A percentile compares a stretch with the other conserved stretches of the same genome.
Conservation (phyloP, 768 basidiomycete species). For the Tulasnella sp. region DNA sequence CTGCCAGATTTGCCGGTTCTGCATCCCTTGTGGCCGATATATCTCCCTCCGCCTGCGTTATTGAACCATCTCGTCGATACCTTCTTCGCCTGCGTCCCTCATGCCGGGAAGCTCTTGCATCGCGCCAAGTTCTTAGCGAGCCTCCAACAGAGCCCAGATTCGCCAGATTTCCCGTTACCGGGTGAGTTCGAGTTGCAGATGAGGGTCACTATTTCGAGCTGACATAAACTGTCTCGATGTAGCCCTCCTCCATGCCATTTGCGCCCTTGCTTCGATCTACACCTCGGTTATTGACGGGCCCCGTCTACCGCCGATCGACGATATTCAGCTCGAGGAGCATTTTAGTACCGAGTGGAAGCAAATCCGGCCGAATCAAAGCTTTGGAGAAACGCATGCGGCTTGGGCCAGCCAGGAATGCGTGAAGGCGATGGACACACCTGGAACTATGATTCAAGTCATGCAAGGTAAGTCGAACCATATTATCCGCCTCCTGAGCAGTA, state of each 20-base stretch:
- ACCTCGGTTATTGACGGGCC: constrained; percentile 63
- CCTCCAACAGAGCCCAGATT: constrained; percentile 60
- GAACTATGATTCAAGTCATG: constrained; percentile 55
- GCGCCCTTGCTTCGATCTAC: constrained; percentile 72
- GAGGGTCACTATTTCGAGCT: background rate
- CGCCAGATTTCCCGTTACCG: constrained; percentile 62
- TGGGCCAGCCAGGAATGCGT: constrained; percentile 53
- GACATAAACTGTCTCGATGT: background rate
- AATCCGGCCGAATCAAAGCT: constrained; percentile 37
- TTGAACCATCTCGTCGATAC: constrained; percentile 71
- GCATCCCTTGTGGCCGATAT: constrained; percentile 52
- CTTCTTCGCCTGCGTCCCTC: constrained; percentile 76
- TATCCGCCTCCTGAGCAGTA: constrained; percentile 48
- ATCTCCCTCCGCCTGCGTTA: constrained; percentile 59
- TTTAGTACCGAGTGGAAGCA: background rate
- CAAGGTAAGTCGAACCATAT: constrained; percentile 50
- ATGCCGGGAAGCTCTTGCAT: constrained; percentile 68
- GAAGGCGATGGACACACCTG: constrained; percentile 48
- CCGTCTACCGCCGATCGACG: constrained; percentile 50
- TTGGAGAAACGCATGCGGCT: constrained; percentile 62
- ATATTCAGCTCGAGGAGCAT: constrained; percentile 35
- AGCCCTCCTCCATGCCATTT: constrained; percentile 79
- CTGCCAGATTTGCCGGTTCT: constrained; percentile 31
- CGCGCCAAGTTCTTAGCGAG: constrained; percentile 59
- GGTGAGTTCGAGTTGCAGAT: background rate